Conservation (phyloP, 106 monocot genomes). For the Dactylorhiza incarnata region DNA sequence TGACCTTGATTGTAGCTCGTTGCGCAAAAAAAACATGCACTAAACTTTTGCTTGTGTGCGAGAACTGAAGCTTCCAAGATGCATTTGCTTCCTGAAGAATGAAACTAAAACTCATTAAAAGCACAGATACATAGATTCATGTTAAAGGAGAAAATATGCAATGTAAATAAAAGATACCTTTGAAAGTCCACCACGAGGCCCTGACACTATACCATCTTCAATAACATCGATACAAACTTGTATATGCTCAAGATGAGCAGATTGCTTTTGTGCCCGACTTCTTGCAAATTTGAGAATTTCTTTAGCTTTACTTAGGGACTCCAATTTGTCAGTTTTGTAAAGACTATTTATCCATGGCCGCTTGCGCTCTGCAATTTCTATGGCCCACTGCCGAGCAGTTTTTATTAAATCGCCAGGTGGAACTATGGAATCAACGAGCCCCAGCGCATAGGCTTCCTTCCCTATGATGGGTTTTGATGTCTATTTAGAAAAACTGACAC, state of each 20-base stretch:
- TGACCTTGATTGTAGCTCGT: conserved; percentile 86
- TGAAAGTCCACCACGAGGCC: conserved; percentile 82
- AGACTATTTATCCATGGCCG: conserved; percentile 87
- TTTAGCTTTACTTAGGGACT: conserved; percentile 73
- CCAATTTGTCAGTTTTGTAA: conserved; percentile 81
- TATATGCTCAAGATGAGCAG: conserved; percentile 71
- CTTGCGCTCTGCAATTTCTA: conserved; percentile 70
- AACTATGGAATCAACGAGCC: conserved; percentile 83
- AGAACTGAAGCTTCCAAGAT: conserved; percentile 49
- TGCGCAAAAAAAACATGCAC: conserved; percentile 89
- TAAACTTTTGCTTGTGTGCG: conserved; percentile 77
- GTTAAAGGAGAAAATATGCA: not conserved
- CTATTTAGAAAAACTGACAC: conserved; percentile 21
- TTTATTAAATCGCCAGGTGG: conserved; percentile 52
- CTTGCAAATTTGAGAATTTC: conserved; percentile 94
- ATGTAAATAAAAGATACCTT: conserved; percentile 41
- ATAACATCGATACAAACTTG: conserved; percentile 85
- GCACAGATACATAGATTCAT: not conserved
- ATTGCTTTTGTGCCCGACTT: conserved; percentile 62
- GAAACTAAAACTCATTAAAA: not conserved
- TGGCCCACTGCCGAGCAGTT: conserved; percentile 69
- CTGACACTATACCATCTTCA: conserved; percentile 83
- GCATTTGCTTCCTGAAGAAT: conserved; percentile 64
- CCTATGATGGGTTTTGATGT: conserved; percentile 81
- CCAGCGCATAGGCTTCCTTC: conserved; percentile 63